phyloP scores from a whole-genome alignment of 208 protist genomes.

The Leishmania turanica region DNA sequence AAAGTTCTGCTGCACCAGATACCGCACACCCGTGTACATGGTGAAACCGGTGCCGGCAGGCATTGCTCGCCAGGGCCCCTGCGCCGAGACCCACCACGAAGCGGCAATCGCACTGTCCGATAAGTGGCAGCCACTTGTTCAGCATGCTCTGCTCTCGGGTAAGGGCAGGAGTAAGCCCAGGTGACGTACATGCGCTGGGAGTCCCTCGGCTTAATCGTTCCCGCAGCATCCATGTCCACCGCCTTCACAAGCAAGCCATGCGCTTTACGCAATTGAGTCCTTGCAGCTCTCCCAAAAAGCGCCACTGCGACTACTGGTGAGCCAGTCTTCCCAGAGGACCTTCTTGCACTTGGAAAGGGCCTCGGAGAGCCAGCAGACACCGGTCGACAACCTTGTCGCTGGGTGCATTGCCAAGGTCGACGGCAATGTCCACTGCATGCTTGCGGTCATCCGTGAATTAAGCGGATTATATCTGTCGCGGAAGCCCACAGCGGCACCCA shows the following conservation, averaged over 20 bases:
- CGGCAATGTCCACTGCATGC: constrained; percentile 44
- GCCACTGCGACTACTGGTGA: constrained; percentile 32
- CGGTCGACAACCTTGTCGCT: constrained; percentile 21
- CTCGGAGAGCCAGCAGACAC: constrained; percentile 44
- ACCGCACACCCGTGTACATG: constrained; percentile 56
- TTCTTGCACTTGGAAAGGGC: constrained; percentile 46
- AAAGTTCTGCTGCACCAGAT: constrained; percentile 64
- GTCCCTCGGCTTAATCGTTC: constrained; percentile 62
- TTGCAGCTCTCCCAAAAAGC: constrained; percentile 13
- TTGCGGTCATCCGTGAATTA: constrained; percentile 58
- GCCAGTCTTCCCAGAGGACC: constrained; percentile 40
- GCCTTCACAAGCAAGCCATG: constrained; percentile 34
- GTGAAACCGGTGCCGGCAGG: constrained; percentile 38
- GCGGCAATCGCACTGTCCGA: constrained; percentile 55
- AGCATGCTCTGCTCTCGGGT: constrained; percentile 30
- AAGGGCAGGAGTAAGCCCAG: constrained; percentile 39
- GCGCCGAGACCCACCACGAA: constrained; percentile 39
- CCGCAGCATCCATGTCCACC: constrained; percentile 68
- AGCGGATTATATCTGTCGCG: constrained; percentile 29
- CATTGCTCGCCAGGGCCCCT: constrained; percentile 39
- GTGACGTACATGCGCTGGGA: constrained; percentile 73
- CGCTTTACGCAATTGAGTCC: constrained; percentile 38
- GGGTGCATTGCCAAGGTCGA: constrained; percentile 43
- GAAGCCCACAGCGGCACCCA: not conserved
- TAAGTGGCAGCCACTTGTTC: constrained; percentile 54